Percentiles rank a stretch among this genome's conserved stretches.
These are phyloP conservation scores for Ligustrum vulgare DNA, from an alignment of 257 asterid species.

Conservation along the genomic window DNA sequence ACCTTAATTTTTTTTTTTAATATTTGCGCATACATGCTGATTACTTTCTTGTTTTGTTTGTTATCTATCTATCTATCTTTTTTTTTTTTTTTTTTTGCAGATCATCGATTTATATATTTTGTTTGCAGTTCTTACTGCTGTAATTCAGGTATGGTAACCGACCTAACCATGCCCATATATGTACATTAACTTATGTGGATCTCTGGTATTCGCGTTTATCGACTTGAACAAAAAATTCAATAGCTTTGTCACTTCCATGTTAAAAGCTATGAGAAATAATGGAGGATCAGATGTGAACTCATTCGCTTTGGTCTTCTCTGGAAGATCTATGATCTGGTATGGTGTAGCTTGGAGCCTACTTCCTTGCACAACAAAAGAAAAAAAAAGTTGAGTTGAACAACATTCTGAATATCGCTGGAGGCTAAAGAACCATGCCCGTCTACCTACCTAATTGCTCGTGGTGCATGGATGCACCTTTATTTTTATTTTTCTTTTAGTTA, in stretches of 20 bases:
- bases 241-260: background rate
- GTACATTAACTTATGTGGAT: background rate
- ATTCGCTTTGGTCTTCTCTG: too few species aligned
- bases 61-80: background rate
- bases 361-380: background rate
- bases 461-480: background rate
- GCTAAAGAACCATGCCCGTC: background rate
- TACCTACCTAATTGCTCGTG: background rate
- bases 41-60: background rate
- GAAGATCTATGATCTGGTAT: too few species aligned
- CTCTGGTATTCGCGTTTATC: background rate
- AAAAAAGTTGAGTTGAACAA: background rate
- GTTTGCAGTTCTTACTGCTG: conserved; percentile 65
- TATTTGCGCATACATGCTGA: background rate
- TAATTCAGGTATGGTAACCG: conserved; percentile 57
- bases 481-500: too few species aligned
- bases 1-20: background rate
- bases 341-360: background rate
- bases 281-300: too few species aligned
- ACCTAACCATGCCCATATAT: background rate
- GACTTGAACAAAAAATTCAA: background rate
- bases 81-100: conserved; percentile 31
- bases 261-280: background rate
- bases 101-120: conserved; percentile 75
- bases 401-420: background rate